Evolutionary conservation across 208 protist species (phyloP), one percentile per base, ranked within the genome.

Genomic region (Tritrichomonas musculus): DNA sequence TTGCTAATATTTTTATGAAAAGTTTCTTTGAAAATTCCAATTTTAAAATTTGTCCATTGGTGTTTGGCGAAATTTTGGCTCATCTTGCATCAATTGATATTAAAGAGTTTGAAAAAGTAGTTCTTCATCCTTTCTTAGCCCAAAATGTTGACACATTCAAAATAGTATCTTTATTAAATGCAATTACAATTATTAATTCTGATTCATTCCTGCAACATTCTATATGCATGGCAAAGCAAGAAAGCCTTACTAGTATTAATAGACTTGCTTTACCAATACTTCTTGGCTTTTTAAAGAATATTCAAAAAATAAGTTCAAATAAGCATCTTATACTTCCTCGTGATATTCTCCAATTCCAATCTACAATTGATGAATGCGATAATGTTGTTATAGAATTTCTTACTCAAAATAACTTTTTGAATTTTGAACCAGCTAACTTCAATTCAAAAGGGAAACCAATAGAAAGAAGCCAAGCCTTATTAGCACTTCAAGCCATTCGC

Each of bases 61-160:
- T 57, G 27, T 88, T 88, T 36, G 9, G 44, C 20, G 47, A 88
- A 27, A 57, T 88, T 20, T 47, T 88, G 20, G 47, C 41, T 33
- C 77, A 88, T 27, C 47, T 88, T 20, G 77, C 47, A n/a, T 44
- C 77, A 39, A 88, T 88, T 57, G 47, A 88, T 88, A 49, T 47
- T 57, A 27, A 53, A 5, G 25, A 53, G 39, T 57, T 88, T 25
- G 27, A 17, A n/a, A 33, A 44, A 33, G 13, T 41, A 9, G 30
- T 88, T 60, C 30, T 88, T 5, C 44, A 25, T 20, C 13, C 77
- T 39, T 44, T 53, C 39, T 47, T 57, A 27, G 57, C 27, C 5
- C 13, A 33, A 88, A 57, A 88, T n/a, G 20, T 33, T 22, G 27
- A 11, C 53, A 57, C 27, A 57, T n/a, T 20, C 27, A 25, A 57